phyloP scores from a whole-genome alignment of 352 stramenopile genomes.

The Elongisporangium prolatum region DNA sequence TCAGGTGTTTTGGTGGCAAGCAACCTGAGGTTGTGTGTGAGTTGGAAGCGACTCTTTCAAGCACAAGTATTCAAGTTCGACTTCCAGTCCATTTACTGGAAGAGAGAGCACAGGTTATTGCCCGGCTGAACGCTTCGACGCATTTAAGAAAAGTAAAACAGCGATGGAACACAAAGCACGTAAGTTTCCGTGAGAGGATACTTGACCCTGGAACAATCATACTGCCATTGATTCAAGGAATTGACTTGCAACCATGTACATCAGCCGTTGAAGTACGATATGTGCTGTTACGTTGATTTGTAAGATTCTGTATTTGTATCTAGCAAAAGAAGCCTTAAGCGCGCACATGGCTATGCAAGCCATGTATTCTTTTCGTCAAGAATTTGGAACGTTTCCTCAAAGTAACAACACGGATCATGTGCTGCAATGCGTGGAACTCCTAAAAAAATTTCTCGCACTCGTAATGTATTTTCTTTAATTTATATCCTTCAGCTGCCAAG shows the following conservation, averaged over 20 bases:
- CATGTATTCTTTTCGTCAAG: slow-evolving; percentile 18
- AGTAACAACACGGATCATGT: slow-evolving; percentile 17
- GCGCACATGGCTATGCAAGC: slow-evolving; percentile 20
- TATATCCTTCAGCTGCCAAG: not conserved
- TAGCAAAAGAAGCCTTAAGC: not conserved
- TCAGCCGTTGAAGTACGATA: not conserved
- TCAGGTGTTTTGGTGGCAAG: not conserved
- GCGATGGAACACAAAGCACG: slow-evolving; percentile 10
- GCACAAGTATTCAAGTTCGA: not conserved
- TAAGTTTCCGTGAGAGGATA: slow-evolving; percentile 17
- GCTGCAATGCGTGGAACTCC: slow-evolving; percentile 9
- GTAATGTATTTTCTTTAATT: slow-evolving; percentile 3
- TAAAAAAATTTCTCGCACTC: slow-evolving; percentile 5
- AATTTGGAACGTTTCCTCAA: slow-evolving; percentile 17
- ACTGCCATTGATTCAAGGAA: slow-evolving; percentile 1
- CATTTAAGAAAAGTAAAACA: slow-evolving; percentile 8
- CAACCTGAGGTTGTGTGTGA: slow-evolving; percentile 2
- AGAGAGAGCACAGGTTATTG: slow-evolving; percentile 1
- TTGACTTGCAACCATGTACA: not conserved
- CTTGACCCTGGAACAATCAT: slow-evolving; percentile 10
- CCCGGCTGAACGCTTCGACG: slow-evolving; percentile 2
- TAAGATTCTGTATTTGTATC: not conserved
- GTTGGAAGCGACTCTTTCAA: slow-evolving; percentile 6
- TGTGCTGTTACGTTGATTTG: not conserved
- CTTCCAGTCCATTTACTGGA: not conserved